These are phyloP conservation scores for Geotrichum carabidarum DNA, from an alignment of 1,139 yeast genomes.

Conservation along the genomic window DNA sequence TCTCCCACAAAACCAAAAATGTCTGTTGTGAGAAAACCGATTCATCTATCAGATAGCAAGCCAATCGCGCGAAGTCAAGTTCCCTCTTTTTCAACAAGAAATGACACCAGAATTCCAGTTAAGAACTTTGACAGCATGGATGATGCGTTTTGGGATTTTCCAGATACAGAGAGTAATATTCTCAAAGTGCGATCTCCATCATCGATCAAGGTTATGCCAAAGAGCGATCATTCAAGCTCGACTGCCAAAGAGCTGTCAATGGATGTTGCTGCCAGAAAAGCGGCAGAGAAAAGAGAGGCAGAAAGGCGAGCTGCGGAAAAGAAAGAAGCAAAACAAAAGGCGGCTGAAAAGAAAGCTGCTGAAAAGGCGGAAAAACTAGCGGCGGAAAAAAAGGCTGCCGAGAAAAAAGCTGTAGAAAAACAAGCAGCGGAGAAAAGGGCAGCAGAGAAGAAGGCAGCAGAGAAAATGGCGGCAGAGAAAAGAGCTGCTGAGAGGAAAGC, in stretches of 20 bases:
- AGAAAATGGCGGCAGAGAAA: background rate
- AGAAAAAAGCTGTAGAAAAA: background rate
- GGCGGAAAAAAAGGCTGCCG: background rate
- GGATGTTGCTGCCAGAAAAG: background rate
- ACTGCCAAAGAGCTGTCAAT: background rate
- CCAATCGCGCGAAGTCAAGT: background rate
- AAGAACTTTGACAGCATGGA: conserved; percentile 9
- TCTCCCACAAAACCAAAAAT: conserved; percentile 3
- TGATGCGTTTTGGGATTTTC: conserved; percentile 20
- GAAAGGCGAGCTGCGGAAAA: background rate
- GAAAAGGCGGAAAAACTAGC: background rate
- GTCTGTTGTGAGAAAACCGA: conserved; percentile 7
- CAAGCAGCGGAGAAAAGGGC: background rate
- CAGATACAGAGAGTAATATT: background rate
- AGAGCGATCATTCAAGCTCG: too few relatives aligned
- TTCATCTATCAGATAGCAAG: conserved; percentile 1
- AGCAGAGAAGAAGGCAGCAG: background rate
- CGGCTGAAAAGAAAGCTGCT: background rate
- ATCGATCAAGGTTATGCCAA: too few relatives aligned
- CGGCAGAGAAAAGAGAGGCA: background rate
- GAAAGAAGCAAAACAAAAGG: too few relatives aligned
- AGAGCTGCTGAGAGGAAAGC: background rate
- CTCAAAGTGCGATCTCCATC: background rate
- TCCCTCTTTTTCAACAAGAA: conserved; percentile 11
- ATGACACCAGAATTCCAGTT: background rate